These are phyloP conservation scores for Beauveria brongniartii DNA, from an alignment of 2,329 filamentous ascomycete species.

Conservation along the genomic window DNA sequence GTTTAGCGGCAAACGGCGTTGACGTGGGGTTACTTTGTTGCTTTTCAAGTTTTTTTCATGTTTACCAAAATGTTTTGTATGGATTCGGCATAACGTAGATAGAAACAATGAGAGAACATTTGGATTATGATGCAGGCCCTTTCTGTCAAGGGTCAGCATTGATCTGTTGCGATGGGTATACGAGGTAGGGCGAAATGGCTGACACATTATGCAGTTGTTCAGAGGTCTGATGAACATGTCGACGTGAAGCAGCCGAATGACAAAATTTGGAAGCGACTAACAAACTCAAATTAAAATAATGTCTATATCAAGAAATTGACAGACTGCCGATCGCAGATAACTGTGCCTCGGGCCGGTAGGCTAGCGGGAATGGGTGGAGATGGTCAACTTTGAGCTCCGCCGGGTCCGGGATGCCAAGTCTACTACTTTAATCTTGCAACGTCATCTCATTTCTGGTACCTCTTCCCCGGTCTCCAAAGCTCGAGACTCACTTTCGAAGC, in stretches of 20 bases:
- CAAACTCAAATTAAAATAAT: not conserved
- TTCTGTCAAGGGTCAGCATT: no score
- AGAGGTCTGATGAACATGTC: not conserved
- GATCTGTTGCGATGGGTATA: not conserved
- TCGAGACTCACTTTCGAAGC: not conserved
- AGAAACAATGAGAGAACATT: not conserved
- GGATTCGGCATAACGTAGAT: not conserved
- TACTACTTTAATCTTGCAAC: not conserved
- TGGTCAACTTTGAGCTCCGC: not conserved
- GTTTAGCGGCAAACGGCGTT: constrained; percentile 14
- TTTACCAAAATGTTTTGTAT: not conserved
- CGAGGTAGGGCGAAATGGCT: not conserved
- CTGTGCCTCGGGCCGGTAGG: not conserved
- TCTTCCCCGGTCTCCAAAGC: not conserved
- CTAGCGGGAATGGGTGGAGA: not conserved
- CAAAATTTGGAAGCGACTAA: not conserved
- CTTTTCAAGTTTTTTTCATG: not conserved
- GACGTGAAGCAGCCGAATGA: not conserved
- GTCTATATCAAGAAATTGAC: not conserved
- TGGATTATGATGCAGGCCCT: no score
- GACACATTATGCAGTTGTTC: not conserved
- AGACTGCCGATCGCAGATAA: not conserved
- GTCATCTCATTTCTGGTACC: not conserved
- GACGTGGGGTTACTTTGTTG: not conserved
- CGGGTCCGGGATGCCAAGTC: not conserved